Conservation (phyloP, 805 yeast genomes). For the Wickerhamiella domercqiae region DNA sequence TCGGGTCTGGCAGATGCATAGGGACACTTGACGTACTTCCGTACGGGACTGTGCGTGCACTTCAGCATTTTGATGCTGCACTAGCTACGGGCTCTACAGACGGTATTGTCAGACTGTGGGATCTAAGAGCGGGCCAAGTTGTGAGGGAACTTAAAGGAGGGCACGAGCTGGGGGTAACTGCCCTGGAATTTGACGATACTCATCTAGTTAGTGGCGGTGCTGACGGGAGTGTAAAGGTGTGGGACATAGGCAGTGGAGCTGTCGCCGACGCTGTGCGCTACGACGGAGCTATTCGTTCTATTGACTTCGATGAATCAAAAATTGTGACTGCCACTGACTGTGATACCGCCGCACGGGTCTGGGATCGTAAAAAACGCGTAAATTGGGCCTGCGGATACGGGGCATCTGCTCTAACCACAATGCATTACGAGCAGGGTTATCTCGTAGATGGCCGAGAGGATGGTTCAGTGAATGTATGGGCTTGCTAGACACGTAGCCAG, state of each 20-base stretch:
- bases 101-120: constrained; percentile 65
- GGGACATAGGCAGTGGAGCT: constrained; percentile 61
- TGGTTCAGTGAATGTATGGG: constrained; percentile 55
- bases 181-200: constrained; percentile 52
- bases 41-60: constrained; percentile 46
- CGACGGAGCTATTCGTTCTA: constrained; percentile 36
- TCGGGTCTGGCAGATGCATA: constrained; percentile 45
- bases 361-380: constrained; percentile 38
- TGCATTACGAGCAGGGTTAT: constrained; percentile 47
- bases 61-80: constrained; percentile 63
- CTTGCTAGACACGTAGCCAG: constrained; percentile 27
- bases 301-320: constrained; percentile 44
- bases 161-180: constrained; percentile 54
- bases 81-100: constrained; percentile 67
- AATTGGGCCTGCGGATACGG: constrained; percentile 41
- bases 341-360: constrained; percentile 37
- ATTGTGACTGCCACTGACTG: constrained; percentile 37
- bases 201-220: constrained; percentile 47
- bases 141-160: constrained; percentile 31
- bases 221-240: constrained; percentile 48
- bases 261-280: constrained; percentile 47
- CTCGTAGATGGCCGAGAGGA: constrained; percentile 46
- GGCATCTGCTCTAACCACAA: constrained; percentile 27
- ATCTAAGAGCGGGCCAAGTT: constrained; percentile 45
- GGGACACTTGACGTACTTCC: constrained; percentile 58